phyloP scores from a whole-genome alignment of 768 basidiomycete species.

The Mycena belliarum region DNA sequence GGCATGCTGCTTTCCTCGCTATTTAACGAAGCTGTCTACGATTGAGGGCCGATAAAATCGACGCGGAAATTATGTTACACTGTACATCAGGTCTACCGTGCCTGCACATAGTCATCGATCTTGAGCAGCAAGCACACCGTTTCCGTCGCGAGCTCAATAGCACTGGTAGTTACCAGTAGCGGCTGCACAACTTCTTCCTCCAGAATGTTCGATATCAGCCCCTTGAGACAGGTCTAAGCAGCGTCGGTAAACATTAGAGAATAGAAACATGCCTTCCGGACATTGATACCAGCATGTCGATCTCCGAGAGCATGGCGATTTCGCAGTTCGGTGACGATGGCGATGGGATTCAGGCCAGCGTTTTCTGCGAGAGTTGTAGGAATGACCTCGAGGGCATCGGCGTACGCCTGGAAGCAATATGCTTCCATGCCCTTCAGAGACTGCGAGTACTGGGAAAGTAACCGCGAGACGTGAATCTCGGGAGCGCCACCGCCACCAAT shows the following conservation, averaged over 20 bases:
- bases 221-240: slow-evolving; percentile 44
- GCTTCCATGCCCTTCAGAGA: slow-evolving; percentile 97
- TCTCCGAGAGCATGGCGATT: slow-evolving; percentile 97
- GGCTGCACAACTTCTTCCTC: slow-evolving; percentile 99
- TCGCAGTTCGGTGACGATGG: slow-evolving; percentile 95
- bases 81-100: slow-evolving; percentile 47
- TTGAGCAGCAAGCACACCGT: slow-evolving; percentile 95
- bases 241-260: neutral
- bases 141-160: slow-evolving; percentile 93
- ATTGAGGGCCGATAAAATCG: neutral
- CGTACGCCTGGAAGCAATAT: slow-evolving; percentile 98
- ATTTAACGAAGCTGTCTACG: neutral
- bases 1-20: neutral
- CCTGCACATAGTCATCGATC: slow-evolving; percentile 92
- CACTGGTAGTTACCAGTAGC: slow-evolving; percentile 91
- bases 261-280: slow-evolving; percentile 74
- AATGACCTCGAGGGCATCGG: slow-evolving; percentile 96
- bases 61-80: no score
- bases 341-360: slow-evolving; percentile 95
- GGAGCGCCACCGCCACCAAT: slow-evolving; percentile 97
- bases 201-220: slow-evolving; percentile 93
- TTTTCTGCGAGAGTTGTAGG: slow-evolving; percentile 98
- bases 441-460: slow-evolving; percentile 88
- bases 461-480: slow-evolving; percentile 94
- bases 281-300: slow-evolving; percentile 94